Conservation (phyloP, 169 alveolate species). For the Cryptosporidium viatorum region DNA sequence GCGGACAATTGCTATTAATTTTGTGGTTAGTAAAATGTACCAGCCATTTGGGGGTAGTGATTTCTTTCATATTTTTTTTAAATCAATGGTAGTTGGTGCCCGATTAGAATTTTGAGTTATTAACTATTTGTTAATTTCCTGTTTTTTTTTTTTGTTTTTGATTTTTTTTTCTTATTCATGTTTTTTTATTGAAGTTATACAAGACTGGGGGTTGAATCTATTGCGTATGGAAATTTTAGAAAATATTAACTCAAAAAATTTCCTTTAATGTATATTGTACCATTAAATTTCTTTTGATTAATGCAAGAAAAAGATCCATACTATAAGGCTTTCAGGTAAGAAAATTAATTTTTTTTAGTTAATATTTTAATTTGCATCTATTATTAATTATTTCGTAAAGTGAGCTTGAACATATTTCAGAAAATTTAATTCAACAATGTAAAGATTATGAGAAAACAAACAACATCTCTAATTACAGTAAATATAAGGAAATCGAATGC, state of each 20-base stretch:
- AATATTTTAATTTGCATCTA: neutral
- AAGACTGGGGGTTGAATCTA: neutral
- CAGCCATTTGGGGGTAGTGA: constrained; percentile 12
- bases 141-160: neutral
- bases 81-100: constrained; percentile 19
- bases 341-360: neutral
- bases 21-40: constrained; percentile 22
- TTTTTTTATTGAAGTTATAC: neutral
- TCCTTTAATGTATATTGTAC: neutral
- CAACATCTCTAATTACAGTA: neutral
- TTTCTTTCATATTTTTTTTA: neutral
- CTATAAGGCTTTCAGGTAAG: constrained; percentile 58
- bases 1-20: constrained; percentile 10
- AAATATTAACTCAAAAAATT: neutral
- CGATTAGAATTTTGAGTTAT: neutral
- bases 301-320: constrained; percentile 49
- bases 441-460: neutral
- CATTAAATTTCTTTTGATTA: neutral
- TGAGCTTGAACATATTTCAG: constrained; percentile 39
- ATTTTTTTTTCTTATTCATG: neutral
- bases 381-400: constrained; percentile 12
- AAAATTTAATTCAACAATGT: constrained; percentile 1
- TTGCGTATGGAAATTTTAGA: neutral
- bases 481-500: neutral
- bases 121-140: neutral